Conservation (phyloP, 805 yeast species). For the Saccharomycopsis oosterbeekiorum region DNA sequence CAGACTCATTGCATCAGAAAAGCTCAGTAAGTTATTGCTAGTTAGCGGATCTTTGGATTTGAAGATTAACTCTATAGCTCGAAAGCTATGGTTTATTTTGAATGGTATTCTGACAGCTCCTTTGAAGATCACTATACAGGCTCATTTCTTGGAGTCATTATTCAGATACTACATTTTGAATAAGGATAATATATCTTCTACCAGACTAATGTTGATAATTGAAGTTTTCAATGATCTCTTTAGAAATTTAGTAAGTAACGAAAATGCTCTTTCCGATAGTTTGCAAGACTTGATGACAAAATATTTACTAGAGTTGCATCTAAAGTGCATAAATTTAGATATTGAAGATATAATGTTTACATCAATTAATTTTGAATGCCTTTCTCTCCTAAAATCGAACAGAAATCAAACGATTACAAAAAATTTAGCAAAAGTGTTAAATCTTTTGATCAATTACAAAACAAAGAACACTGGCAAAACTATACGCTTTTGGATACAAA, state of each 20-base stretch:
- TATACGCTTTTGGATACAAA: background rate
- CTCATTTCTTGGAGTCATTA: background rate
- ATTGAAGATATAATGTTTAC: background rate
- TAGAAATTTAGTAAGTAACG: background rate
- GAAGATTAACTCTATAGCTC: conserved; percentile 1
- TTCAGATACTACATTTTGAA: background rate
- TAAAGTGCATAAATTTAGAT: background rate
- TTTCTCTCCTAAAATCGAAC: background rate
- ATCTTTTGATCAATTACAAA: background rate
- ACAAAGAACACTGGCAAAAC: background rate
- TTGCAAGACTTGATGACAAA: conserved; percentile 6
- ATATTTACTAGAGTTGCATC: conserved; percentile 2
- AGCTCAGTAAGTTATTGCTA: background rate
- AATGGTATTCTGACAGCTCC: background rate
- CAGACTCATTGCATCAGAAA: background rate
- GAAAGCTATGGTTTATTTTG: conserved; percentile 15
- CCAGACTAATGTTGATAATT: conserved; percentile 1
- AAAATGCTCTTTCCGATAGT: background rate
- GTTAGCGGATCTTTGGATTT: conserved; percentile 6
- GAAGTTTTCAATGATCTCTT: conserved; percentile 7
- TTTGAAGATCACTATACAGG: background rate
- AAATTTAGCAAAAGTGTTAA: background rate
- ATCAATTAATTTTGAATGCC: background rate
- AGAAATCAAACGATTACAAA: background rate
- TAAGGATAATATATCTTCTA: background rate